phyloP scores from a whole-genome alignment of 805 yeast species.

The Saccharomycodes ludwigii region DNA sequence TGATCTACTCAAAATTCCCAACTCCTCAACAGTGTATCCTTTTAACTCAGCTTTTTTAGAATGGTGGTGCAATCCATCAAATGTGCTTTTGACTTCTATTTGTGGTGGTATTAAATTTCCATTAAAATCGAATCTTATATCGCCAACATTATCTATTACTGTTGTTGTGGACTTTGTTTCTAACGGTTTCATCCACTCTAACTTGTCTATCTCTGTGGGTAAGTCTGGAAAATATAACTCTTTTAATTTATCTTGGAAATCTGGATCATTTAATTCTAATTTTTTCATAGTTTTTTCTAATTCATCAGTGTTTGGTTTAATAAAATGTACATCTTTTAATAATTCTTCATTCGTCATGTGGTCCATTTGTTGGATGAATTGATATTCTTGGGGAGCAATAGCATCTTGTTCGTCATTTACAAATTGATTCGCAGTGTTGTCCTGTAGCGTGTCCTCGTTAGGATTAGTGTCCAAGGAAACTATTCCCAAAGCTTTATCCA shows the following conservation, averaged over 20 bases:
- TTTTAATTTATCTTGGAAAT: slow-evolving; percentile 67
- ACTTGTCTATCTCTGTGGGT: slow-evolving; percentile 66
- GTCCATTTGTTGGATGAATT: slow-evolving; percentile 33
- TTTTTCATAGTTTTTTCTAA: slow-evolving; percentile 16
- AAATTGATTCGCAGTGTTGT: slow-evolving; percentile 26
- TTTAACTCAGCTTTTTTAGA: slow-evolving; percentile 79
- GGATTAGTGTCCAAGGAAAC: no score
- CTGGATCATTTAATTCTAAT: slow-evolving; percentile 48
- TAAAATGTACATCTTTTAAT: slow-evolving; percentile 47
- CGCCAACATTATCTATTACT: slow-evolving; percentile 38
- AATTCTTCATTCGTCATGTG: slow-evolving; percentile 32
- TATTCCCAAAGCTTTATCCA: slow-evolving; percentile 19
- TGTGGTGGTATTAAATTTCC: slow-evolving; percentile 62
- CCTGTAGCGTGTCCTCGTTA: no score
- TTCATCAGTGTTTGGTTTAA: slow-evolving; percentile 32
- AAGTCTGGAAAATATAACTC: slow-evolving; percentile 82
- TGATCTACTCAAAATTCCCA: slow-evolving; percentile 69
- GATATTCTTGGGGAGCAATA: slow-evolving; percentile 35
- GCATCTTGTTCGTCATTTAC: slow-evolving; percentile 43
- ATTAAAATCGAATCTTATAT: slow-evolving; percentile 76
- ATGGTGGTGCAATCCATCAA: slow-evolving; percentile 81
- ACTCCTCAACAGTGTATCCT: slow-evolving; percentile 80
- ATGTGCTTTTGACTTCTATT: slow-evolving; percentile 33
- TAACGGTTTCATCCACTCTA: slow-evolving; percentile 81
- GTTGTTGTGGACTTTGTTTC: slow-evolving; percentile 31